Conservation (phyloP, 2,329 filamentous ascomycete species). For the Trichoderma afroharzianum region DNA sequence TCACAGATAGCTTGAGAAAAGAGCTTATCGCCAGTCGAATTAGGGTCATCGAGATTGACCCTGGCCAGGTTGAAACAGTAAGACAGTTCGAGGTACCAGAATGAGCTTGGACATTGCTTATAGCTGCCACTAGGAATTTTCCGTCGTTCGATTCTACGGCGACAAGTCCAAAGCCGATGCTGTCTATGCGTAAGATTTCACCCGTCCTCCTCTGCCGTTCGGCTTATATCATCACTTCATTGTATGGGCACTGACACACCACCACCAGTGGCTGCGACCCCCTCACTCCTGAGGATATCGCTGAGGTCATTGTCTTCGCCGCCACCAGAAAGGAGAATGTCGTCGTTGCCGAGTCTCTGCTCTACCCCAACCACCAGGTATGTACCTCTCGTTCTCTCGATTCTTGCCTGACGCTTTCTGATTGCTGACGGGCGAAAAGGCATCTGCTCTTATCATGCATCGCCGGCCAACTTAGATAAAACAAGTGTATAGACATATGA, state of each 20-base stretch:
- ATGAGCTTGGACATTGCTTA: neutral
- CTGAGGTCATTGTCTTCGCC: conserved; percentile 83
- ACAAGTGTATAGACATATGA: neutral
- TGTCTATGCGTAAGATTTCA: conserved; percentile 69
- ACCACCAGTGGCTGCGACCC: conserved; percentile 66
- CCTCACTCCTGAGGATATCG: conserved; percentile 84
- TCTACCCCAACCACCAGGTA: conserved; percentile 89
- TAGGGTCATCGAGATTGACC: conserved; percentile 82
- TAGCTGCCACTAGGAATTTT: conserved; percentile 63
- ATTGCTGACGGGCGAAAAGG: conserved; percentile 22
- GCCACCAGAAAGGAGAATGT: conserved; percentile 85
- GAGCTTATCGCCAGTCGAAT: conserved; percentile 80
- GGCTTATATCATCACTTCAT: neutral
- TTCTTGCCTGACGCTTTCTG: neutral
- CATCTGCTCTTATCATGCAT: conserved; percentile 33
- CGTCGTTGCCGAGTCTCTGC: conserved; percentile 79
- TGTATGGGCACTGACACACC: neutral
- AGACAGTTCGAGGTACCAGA: conserved; percentile 25
- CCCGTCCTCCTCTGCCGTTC: neutral
- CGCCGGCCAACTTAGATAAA: conserved; percentile 23
- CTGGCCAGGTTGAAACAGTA: conserved; percentile 86
- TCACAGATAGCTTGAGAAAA: conserved; percentile 77
- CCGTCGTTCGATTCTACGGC: conserved; percentile 80
- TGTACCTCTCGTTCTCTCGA: conserved; percentile 4
- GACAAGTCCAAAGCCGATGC: conserved; percentile 87